Percentiles rank a stretch among this genome's conserved stretches.
Conservation (phyloP, 176 grass and related monocot species). For the Phoenix dactylifera region DNA sequence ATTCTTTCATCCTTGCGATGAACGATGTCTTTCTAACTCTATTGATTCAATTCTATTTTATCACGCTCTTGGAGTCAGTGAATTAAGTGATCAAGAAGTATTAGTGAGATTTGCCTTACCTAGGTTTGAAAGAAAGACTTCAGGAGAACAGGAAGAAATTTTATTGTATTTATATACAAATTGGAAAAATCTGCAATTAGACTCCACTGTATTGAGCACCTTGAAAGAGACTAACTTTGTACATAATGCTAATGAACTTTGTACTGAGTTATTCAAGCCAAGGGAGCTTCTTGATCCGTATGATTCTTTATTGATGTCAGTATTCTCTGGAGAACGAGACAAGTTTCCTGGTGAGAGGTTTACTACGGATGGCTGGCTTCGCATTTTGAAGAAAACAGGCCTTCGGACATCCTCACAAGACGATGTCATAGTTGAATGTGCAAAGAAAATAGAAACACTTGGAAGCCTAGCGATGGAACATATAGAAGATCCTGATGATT, state of each 20-base stretch:
- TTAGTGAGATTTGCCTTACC: slow-evolving; percentile 88
- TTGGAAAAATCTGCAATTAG: slow-evolving; percentile 82
- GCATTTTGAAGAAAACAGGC: slow-evolving; percentile 74
- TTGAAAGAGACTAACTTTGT: slow-evolving; percentile 73
- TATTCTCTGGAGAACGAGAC: slow-evolving; percentile 67
- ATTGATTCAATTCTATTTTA: slow-evolving; percentile 47
- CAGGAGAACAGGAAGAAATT: slow-evolving; percentile 81
- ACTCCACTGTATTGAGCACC: slow-evolving; percentile 47
- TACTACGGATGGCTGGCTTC: slow-evolving; percentile 72
- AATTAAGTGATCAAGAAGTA: slow-evolving; percentile 77
- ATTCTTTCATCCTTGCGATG: slow-evolving; percentile 81
- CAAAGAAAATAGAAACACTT: slow-evolving; percentile 63
- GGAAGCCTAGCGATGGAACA: slow-evolving; percentile 48
- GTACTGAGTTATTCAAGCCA: slow-evolving; percentile 61
- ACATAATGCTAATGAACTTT: slow-evolving; percentile 68
- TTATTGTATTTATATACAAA: slow-evolving; percentile 69
- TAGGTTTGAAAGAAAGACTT: slow-evolving; percentile 60
- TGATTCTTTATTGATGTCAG: slow-evolving; percentile 67
- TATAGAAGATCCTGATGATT: slow-evolving; percentile 53
- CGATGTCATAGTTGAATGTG: slow-evolving; percentile 82
- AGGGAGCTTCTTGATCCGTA: slow-evolving; percentile 75
- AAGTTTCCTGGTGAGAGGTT: slow-evolving; percentile 79
- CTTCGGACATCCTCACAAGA: slow-evolving; percentile 64
- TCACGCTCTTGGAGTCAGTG: slow-evolving; percentile 61
- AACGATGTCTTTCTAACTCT: slow-evolving; percentile 53